phyloP scores from a whole-genome alignment of 225 moss, liverwort and hornwort species.

The Antitrichia curtipendula region DNA sequence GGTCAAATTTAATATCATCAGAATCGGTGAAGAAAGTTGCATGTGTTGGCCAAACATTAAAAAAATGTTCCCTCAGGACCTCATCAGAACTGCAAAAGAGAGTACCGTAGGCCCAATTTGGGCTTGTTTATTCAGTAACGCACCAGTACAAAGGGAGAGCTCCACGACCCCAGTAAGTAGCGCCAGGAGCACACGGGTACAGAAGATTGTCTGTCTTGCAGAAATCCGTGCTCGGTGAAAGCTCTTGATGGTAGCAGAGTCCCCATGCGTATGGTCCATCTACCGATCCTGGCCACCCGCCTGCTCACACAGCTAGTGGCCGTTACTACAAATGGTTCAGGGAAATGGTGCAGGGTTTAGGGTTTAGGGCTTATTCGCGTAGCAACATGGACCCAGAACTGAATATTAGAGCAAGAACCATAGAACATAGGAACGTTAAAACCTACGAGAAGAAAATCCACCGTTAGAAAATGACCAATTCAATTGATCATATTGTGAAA shows the following conservation, averaged over 20 bases:
- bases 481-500: neutral
- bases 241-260: constrained; percentile 73
- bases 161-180: constrained; percentile 75
- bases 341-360: neutral
- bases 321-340: neutral
- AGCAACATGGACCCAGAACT: neutral
- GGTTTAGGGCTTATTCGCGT: neutral
- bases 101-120: neutral
- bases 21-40: neutral
- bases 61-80: neutral
- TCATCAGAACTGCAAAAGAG: no score
- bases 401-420: neutral
- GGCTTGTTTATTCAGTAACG: neutral
- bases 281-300: constrained; percentile 53
- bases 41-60: no score
- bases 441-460: neutral
- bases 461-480: neutral
- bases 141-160: constrained; percentile 59
- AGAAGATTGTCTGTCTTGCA: constrained; percentile 30
- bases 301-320: constrained; percentile 5
- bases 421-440: neutral
- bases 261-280: constrained; percentile 78
- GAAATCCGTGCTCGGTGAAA: constrained; percentile 40
- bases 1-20: neutral
- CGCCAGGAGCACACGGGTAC: constrained; percentile 65